Evolutionary conservation across 257 asterid genomes (phyloP).

Genomic region (Datura wrightii): DNA sequence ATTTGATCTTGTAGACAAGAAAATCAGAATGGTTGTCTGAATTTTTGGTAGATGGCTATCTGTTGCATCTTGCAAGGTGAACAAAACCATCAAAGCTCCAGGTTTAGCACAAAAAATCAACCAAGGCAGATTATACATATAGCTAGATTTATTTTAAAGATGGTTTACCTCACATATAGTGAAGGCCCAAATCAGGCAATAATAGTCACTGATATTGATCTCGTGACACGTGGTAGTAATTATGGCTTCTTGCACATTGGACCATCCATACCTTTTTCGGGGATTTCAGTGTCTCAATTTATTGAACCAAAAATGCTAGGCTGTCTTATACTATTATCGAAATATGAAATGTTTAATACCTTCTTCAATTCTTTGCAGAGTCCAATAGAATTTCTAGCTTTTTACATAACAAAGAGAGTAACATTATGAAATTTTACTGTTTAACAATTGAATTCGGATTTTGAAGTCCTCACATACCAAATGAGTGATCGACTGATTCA

Average conservation of each 20-base stretch:
- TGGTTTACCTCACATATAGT: constrained; percentile 19
- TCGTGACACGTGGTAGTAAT: background rate
- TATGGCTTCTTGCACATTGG: background rate
- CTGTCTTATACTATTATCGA: background rate
- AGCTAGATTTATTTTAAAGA: background rate
- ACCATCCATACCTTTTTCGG: background rate
- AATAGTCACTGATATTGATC: background rate
- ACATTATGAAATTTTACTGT: constrained; percentile 47
- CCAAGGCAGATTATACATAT: background rate
- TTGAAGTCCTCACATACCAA: constrained; percentile 57
- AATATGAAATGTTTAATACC: background rate
- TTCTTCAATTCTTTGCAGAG: background rate
- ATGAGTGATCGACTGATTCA: constrained; percentile 51
- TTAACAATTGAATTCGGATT: constrained; percentile 40
- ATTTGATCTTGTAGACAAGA: background rate
- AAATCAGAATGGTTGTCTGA: background rate
- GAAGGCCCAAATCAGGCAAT: constrained; percentile 18
- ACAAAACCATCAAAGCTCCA: constrained; percentile 16
- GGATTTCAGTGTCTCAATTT: background rate
- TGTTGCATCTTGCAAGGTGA: constrained; percentile 6
- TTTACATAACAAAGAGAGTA: background rate
- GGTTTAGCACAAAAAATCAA: background rate
- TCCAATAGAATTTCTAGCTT: background rate
- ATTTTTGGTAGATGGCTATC: background rate
- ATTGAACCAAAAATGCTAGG: background rate